Conservation (phyloP, 2,329 filamentous ascomycete genomes). For the Neofusicoccum sp. region DNA sequence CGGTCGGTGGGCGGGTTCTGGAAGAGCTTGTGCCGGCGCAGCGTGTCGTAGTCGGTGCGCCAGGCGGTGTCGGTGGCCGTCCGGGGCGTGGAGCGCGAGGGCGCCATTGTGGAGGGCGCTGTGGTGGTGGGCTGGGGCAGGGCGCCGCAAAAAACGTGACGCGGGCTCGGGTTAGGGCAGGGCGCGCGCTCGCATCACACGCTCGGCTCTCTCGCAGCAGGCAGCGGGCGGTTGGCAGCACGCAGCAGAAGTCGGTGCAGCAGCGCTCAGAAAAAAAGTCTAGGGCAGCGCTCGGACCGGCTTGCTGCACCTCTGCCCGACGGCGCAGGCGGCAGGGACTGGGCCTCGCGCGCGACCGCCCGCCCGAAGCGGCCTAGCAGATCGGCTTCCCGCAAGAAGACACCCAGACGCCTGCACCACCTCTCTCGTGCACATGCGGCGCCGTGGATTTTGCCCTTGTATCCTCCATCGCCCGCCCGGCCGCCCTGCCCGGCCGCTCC, state of each 20-base stretch:
- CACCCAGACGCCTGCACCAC: conserved; percentile 13
- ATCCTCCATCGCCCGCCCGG: conserved; percentile 14
- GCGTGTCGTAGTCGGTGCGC: conserved; percentile 82
- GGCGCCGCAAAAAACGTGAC: neutral
- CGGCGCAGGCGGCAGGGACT: neutral
- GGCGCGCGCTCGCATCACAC: neutral
- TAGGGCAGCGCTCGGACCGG: conserved; percentile 5
- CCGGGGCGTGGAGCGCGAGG: conserved; percentile 22
- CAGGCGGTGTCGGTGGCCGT: conserved; percentile 58
- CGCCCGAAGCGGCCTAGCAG: conserved; percentile 8
- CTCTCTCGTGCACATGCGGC: conserved; percentile 17
- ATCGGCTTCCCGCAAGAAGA: conserved; percentile 15
- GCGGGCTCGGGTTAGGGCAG: neutral
- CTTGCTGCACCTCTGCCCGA: conserved; percentile 6
- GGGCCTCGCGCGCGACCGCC: neutral
- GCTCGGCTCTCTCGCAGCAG: too few species aligned
- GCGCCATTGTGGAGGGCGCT: conserved; percentile 2
- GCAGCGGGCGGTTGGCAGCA: neutral
- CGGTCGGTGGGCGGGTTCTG: conserved; percentile 82
- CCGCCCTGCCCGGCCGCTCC: conserved; percentile 4
- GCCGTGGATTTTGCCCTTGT: conserved; percentile 13
- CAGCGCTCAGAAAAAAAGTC: conserved; percentile 9
- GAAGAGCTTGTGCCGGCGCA: conserved; percentile 85
- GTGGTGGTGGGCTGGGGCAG: neutral
- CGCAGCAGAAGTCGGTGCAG: neutral